phyloP scores from a whole-genome alignment of 345 rosid genomes.

The Crucihimalaya himalaica region DNA sequence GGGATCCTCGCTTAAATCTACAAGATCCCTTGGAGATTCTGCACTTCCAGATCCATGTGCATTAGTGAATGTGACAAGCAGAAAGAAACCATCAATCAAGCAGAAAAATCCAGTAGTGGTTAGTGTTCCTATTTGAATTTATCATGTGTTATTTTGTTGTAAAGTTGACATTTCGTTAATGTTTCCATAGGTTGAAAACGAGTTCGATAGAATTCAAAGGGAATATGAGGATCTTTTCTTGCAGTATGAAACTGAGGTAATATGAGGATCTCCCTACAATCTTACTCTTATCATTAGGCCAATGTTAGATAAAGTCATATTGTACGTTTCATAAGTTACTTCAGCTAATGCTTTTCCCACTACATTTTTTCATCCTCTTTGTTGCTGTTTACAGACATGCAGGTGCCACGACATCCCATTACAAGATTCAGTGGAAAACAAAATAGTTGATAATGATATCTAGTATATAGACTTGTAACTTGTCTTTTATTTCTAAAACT shows the following conservation, averaged over 20 bases:
- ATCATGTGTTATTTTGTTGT: constrained; percentile 29
- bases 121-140: constrained; percentile 43
- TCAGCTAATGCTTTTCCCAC: constrained; percentile 19
- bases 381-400: constrained; percentile 58
- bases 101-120: constrained; percentile 63
- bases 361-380: constrained; percentile 17
- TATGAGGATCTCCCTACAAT: constrained; percentile 4
- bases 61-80: constrained; percentile 72
- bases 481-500: not conserved
- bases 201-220: constrained; percentile 48
- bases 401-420: constrained; percentile 70
- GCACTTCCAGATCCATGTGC: constrained; percentile 72
- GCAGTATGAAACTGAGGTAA: constrained; percentile 70
- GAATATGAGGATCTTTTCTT: constrained; percentile 71
- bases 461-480: not conserved
- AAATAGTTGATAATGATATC: not conserved
- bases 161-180: constrained; percentile 38
- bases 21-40: constrained; percentile 48
- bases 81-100: constrained; percentile 64
- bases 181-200: constrained; percentile 56
- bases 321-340: constrained; percentile 2
- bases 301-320: constrained; percentile 2
- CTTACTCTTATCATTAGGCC: not conserved
- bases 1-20: constrained; percentile 52
- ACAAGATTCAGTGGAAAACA: constrained; percentile 36